Base-by-base conservation (phyloP, 1,284 basidiomycete genomes). In the Sanghuangporus sanghuang region DNA sequence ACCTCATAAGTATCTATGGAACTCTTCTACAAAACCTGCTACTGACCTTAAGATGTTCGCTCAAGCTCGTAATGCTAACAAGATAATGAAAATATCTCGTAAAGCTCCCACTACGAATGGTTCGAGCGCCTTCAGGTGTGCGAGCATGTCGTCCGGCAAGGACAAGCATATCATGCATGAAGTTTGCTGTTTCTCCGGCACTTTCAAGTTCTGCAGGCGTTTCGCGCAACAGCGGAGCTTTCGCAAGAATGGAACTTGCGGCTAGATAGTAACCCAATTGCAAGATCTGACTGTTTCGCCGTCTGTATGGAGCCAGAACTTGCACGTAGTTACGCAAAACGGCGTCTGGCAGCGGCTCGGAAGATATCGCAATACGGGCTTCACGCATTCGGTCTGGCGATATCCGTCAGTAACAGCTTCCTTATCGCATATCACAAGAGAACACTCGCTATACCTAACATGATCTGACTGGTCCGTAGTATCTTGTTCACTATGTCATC, bases 91-190 rank as follows among this genome's bases (percentile, higher is more conserved):
- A 67, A 59, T 69, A 70, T 40, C 68, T 61, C n/a, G 70, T 67
- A 40, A 71, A 72, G 48, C 68, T 69, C n/a, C 69, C 68, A 14
- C 66, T 68, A 2, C 63, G 59, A 39, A 74, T 67, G 14, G 69
- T 63, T 18, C 57, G 55, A 8, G 63, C 63, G 4, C 73, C 73
- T n/a, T 69, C 68, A 27, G 68, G 66, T n/a, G 72, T 71, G 27
- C 65, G 56, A 4, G 70, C 66, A n/a, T 72, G 66, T 16, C 69
- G 60, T 1, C 67, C 56, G 2, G 69, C 69, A 4, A 74, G 67
- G 3, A 74, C 65, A 36, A 74, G 62, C 5, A 73, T 72, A 57
- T 74, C 73, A 64, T 74, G 72, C 38, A 73, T 62, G 57, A 74
- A 67, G 40, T 70, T 66, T 3, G 66, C 61, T 5, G 67, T 36